Conservation (phyloP, 352 stramenopile species). For the Albugo candida region DNA sequence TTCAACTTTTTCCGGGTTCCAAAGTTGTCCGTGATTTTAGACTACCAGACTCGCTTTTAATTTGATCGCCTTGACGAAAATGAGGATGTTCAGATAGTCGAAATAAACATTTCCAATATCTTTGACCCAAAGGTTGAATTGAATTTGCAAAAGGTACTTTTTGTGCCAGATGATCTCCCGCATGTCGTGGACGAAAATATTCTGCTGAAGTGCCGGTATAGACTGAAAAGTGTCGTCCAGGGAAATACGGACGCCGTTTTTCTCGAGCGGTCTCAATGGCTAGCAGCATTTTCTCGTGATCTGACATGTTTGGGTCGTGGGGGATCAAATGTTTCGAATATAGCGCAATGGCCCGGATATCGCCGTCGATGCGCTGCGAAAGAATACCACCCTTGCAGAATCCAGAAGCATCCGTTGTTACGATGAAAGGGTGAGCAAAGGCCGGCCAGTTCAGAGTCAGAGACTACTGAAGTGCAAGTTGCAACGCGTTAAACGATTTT, state of each 20-base stretch:
- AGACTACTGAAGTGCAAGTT: constrained; percentile 3
- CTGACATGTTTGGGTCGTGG: background rate
- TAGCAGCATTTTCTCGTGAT: constrained; percentile 4
- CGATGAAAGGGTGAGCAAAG: constrained; percentile 2
- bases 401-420: constrained; percentile 4
- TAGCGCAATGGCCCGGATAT: background rate
- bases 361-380: background rate
- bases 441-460: constrained; percentile 3
- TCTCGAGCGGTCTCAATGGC: constrained; percentile 8
- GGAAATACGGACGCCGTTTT: constrained; percentile 10
- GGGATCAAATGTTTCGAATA: background rate
- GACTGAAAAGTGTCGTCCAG: too few relatives aligned
- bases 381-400: constrained; percentile 1
- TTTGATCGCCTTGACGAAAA: too few relatives aligned
- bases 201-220: constrained; percentile 9
- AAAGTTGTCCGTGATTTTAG: too few relatives aligned
- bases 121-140: too few relatives aligned
- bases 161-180: too few relatives aligned
- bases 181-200: too few relatives aligned
- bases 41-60: too few relatives aligned
- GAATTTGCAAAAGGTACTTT: too few relatives aligned
- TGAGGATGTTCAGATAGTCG: too few relatives aligned
- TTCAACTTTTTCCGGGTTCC: too few relatives aligned
- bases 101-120: too few relatives aligned
- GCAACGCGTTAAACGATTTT: constrained; percentile 3